Base-by-base conservation (phyloP, 768 basidiomycete genomes). In the Calocera cornea region DNA sequence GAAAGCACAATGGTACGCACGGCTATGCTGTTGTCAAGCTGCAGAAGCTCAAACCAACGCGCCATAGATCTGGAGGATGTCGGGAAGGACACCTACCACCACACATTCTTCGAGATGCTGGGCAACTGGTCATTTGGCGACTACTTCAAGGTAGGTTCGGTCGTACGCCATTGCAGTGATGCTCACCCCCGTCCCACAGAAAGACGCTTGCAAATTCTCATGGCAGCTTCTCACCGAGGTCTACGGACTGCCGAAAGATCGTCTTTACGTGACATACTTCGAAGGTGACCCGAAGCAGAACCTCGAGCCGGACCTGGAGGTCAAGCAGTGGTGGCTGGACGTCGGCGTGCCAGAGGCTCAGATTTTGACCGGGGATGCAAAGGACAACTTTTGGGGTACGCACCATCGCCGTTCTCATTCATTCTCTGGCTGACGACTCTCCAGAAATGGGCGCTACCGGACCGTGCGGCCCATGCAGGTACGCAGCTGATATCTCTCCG, bases 91-190 rank as follows among this genome's bases (percentile, higher is more conserved):
- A 95, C 93, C 1, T 97, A 97, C 76, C 95, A 97, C 68, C 79
- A 74, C 71, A 97, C 92, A 1, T 95, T 95, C 79, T 99, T 99
- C 74, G 97, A 99, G 79, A 99, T 99, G 97, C 79, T 99, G 70
- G 97, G 97, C 41, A 99, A 99, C 77, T 99, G 97, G 97, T 97
- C 95, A 2, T 99, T 98, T 72, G 97, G 97, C 0, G 95, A 99
- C 77, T 99, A 99, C 80, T 99, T 99, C 86, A 99, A 99, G 86
- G 95, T 86, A 65, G 50, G 76, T 72, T 47, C 29, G 63, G 33
- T 41, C 40, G 67, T 31, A 41, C 49, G n/a, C 69, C 29, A 16
- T 50, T 50, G 38, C 36, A 41, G 66, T 34, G 16, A 50, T 3
- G 69, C 70, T 40, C 54, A 49, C 38, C 68, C 65, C 64, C 65